phyloP scores from a whole-genome alignment of 345 rosid species.

The Sisymbrium irio region DNA sequence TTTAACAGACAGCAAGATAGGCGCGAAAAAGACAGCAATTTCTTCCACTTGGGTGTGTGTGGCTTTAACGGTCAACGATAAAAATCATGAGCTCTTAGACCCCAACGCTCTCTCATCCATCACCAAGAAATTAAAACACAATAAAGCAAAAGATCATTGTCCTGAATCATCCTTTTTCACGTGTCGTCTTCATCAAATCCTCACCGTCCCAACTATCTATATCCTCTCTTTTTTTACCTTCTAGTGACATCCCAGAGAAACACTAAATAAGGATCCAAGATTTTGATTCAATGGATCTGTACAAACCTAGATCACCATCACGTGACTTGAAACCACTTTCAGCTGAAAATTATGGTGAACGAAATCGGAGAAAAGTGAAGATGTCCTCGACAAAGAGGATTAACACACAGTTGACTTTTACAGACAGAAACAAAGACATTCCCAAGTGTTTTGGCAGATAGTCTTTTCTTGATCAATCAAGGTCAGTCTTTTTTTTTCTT shows the following conservation, averaged over 20 bases:
- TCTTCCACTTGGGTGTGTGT: conserved; percentile 20
- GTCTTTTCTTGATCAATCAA: conserved; percentile 29
- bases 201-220: conserved; percentile 35
- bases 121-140: conserved; percentile 18
- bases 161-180: conserved; percentile 33
- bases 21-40: conserved; percentile 34
- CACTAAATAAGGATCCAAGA: conserved; percentile 14
- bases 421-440: conserved; percentile 6
- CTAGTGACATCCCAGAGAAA: conserved; percentile 26
- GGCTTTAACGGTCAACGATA: conserved; percentile 37
- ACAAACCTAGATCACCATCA: conserved; percentile 31
- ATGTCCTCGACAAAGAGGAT: conserved; percentile 9
- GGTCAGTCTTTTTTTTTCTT: not conserved
- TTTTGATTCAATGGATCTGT: conserved; percentile 25
- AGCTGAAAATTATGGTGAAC: not conserved
- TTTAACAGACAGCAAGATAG: conserved; percentile 22
- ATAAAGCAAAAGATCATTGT: conserved; percentile 27
- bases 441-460: conserved; percentile 8
- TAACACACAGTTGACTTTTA: conserved; percentile 30
- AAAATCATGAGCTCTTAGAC: conserved; percentile 31
- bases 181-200: conserved; percentile 45
- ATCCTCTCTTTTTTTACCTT: conserved; percentile 18
- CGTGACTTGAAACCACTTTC: conserved; percentile 37
- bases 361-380: conserved; percentile 15
- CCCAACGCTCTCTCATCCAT: conserved; percentile 22